phyloP scores from a whole-genome alignment of 2,329 filamentous ascomycete species.

The Aspergillus melleus region DNA sequence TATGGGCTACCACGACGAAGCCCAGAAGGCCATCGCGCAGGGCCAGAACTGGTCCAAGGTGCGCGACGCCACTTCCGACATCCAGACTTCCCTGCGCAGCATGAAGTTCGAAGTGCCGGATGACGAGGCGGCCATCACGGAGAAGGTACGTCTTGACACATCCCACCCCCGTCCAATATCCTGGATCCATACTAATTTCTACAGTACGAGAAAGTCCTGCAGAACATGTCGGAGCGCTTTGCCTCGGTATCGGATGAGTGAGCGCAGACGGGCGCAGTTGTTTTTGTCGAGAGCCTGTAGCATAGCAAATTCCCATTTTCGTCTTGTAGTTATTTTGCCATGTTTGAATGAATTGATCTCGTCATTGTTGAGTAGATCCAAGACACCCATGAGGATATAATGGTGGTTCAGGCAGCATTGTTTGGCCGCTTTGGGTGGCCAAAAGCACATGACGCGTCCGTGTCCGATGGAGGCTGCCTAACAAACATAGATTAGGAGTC shows the following conservation, averaged over 20 bases:
- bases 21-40: slow-evolving; percentile 89
- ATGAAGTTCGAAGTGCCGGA: slow-evolving; percentile 97
- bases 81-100: slow-evolving; percentile 79
- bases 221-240: slow-evolving; percentile 96
- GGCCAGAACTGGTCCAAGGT: slow-evolving; percentile 92
- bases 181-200: background rate
- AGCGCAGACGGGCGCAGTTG: slow-evolving; percentile 35
- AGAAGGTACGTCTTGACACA: slow-evolving; percentile 65
- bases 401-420: slow-evolving; percentile 12
- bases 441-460: slow-evolving; percentile 20
- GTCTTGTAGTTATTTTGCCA: slow-evolving; percentile 32
- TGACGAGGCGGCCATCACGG: slow-evolving; percentile 75
- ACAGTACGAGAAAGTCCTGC: slow-evolving; percentile 87
- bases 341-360: slow-evolving; percentile 2
- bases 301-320: slow-evolving; percentile 34
- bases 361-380: background rate
- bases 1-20: slow-evolving; percentile 96
- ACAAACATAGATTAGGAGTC: background rate
- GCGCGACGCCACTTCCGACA: slow-evolving; percentile 81
- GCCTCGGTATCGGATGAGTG: slow-evolving; percentile 92
- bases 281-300: slow-evolving; percentile 26
- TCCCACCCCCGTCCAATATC: too few species aligned
- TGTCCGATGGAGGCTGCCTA: background rate
- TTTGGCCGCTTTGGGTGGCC: slow-evolving; percentile 15
- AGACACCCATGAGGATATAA: too few species aligned